phyloP scores from a whole-genome alignment of 768 basidiomycete species.

The Naganishia randhawae region DNA sequence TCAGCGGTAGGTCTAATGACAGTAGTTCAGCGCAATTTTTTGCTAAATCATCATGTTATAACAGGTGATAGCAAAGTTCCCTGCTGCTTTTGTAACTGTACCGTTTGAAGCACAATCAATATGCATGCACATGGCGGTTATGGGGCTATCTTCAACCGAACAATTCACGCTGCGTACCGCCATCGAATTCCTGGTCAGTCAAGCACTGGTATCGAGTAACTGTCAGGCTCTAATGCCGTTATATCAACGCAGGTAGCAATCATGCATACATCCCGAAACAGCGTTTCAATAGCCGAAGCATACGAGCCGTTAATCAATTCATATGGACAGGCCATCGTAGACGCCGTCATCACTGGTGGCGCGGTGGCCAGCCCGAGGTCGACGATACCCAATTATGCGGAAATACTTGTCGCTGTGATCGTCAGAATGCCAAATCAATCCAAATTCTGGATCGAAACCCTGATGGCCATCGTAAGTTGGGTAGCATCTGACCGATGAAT shows the following conservation, averaged over 20 bases:
- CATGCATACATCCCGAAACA: slow-evolving; percentile 28
- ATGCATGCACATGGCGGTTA: slow-evolving; percentile 66
- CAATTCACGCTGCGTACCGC: slow-evolving; percentile 79
- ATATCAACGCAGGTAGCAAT: slow-evolving; percentile 17
- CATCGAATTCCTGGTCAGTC: slow-evolving; percentile 72
- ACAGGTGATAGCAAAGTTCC: slow-evolving; percentile 46
- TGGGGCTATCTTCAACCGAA: slow-evolving; percentile 69
- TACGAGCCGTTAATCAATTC: slow-evolving; percentile 57
- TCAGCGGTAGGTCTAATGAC: slow-evolving; percentile 59
- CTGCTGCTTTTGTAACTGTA: slow-evolving; percentile 49
- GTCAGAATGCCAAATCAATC: slow-evolving; percentile 59
- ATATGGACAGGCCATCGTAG: slow-evolving; percentile 57
- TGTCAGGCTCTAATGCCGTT: neutral
- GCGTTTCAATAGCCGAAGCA: slow-evolving; percentile 42
- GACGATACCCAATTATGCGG: slow-evolving; percentile 75
- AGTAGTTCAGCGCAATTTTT: neutral
- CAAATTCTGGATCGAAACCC: slow-evolving; percentile 67
- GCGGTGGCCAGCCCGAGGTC: slow-evolving; percentile 80
- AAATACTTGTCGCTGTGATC: slow-evolving; percentile 68
- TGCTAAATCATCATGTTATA: slow-evolving; percentile 5
- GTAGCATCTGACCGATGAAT: neutral
- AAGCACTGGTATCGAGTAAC: neutral
- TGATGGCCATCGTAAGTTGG: slow-evolving; percentile 55
- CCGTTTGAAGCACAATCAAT: slow-evolving; percentile 64
- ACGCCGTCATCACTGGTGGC: slow-evolving; percentile 71